Conservation (phyloP, 2,329 filamentous ascomycete genomes). For the Monilinia vaccinii-corymbosi region DNA sequence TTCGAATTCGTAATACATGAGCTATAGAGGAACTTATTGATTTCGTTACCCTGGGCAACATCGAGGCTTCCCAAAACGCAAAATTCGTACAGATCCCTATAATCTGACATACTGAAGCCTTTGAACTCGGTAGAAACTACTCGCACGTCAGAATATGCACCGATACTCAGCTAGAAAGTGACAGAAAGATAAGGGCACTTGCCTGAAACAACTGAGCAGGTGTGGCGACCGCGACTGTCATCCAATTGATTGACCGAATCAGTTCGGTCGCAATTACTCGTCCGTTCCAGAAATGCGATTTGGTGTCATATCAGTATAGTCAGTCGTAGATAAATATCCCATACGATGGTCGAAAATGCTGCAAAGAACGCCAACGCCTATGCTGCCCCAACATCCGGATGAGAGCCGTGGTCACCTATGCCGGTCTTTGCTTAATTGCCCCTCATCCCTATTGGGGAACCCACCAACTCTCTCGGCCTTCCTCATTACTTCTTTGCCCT, state of each 20-base stretch:
- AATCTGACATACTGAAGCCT: neutral
- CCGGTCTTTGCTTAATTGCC: constrained; percentile 28
- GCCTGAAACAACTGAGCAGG: neutral
- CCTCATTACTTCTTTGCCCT: constrained; percentile 44
- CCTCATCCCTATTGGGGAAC: constrained; percentile 35
- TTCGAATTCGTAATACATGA: neutral
- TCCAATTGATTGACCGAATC: neutral
- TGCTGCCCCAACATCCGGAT: neutral
- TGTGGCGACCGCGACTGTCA: neutral
- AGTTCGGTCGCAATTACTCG: neutral
- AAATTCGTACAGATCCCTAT: neutral
- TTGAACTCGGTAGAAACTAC: neutral
- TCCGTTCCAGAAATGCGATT: constrained; percentile 4
- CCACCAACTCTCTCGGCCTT: constrained; percentile 48
- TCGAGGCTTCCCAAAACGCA: neutral
- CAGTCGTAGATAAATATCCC: constrained; percentile 19
- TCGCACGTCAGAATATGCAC: neutral
- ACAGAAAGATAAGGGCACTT: neutral
- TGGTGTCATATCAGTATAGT: constrained; percentile 9
- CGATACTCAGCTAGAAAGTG: neutral
- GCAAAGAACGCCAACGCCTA: constrained; percentile 18
- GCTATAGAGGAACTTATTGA: neutral
- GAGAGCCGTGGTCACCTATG: constrained; percentile 24
- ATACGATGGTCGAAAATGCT: constrained; percentile 16
- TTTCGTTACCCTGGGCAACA: neutral